Conservation (phyloP, 2,329 filamentous ascomycete genomes). For the Mariannaea elegans region DNA sequence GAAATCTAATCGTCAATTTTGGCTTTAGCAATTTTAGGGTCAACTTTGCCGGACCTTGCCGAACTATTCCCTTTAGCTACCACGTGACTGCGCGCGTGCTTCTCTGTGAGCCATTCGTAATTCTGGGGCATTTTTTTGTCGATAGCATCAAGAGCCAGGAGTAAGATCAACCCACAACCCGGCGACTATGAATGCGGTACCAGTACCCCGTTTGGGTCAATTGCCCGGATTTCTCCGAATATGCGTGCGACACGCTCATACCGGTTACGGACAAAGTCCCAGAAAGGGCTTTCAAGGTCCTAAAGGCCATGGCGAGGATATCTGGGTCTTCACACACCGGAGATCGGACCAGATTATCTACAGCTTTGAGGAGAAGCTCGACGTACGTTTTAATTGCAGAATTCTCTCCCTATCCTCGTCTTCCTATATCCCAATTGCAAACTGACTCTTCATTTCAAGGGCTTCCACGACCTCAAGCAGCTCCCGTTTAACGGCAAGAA, state of each 20-base stretch:
- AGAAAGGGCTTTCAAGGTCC: conserved; percentile 40
- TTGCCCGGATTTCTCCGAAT: conserved; percentile 53
- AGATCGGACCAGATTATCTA: conserved; percentile 62
- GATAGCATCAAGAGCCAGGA: conserved; percentile 28
- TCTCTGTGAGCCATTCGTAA: conserved; percentile 20
- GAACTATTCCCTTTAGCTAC: background rate
- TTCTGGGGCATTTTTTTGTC: conserved; percentile 35
- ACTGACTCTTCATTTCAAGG: conserved; percentile 37
- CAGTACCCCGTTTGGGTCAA: conserved; percentile 49
- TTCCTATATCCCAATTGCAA: background rate
- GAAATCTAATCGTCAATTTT: conserved; percentile 43
- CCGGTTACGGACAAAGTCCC: conserved; percentile 32
- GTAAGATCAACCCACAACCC: conserved; percentile 32
- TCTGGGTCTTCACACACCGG: conserved; percentile 65
- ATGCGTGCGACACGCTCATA: conserved; percentile 52
- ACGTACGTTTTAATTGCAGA: conserved; percentile 50
- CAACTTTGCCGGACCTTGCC: conserved; percentile 4
- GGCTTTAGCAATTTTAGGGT: background rate
- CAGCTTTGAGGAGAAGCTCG: conserved; percentile 55
- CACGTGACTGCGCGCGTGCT: conserved; percentile 41
- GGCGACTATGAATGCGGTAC: conserved; percentile 50
- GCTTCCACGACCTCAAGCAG: conserved; percentile 60
- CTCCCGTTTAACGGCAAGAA: conserved; percentile 75
- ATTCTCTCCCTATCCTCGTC: background rate
- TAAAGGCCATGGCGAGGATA: conserved; percentile 63